Percentiles rank a stretch among this genome's conserved stretches.
phyloP scores from a whole-genome alignment of 208 protist species.

The Leishmania lainsoni region DNA sequence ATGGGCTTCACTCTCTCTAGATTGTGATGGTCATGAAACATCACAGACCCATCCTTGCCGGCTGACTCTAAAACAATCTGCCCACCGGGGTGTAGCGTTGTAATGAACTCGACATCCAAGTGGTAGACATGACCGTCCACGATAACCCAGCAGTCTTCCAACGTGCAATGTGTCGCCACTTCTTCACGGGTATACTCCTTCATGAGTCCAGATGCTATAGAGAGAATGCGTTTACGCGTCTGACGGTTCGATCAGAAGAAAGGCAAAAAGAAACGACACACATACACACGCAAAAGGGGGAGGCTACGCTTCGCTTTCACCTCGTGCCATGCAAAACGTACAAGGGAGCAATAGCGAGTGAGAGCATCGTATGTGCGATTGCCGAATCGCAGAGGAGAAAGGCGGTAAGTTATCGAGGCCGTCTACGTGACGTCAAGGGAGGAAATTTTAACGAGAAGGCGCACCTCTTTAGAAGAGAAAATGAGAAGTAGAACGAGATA shows the following conservation, averaged over 20 bases:
- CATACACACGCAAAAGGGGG: slow-evolving; percentile 4
- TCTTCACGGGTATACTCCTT: slow-evolving; percentile 34
- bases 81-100: slow-evolving; percentile 33
- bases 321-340: neutral
- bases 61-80: slow-evolving; percentile 37
- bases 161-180: slow-evolving; percentile 45
- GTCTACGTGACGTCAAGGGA: neutral
- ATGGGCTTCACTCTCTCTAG: slow-evolving; percentile 22
- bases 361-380: neutral
- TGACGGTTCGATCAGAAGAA: no score
- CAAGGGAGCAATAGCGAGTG: neutral
- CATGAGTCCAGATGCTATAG: neutral
- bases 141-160: slow-evolving; percentile 56
- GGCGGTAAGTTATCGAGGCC: neutral
- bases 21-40: slow-evolving; percentile 36
- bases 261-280: slow-evolving; percentile 1
- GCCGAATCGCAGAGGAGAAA: neutral
- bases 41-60: slow-evolving; percentile 42
- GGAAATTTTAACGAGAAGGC: neutral
- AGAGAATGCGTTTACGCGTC: neutral
- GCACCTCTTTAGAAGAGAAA: neutral
- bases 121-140: slow-evolving; percentile 47
- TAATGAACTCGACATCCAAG: slow-evolving; percentile 41
- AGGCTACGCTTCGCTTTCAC: neutral
- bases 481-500: neutral